Conservation (phyloP, 176 grass and related monocot species). For the Thinopyrum elongatum region DNA sequence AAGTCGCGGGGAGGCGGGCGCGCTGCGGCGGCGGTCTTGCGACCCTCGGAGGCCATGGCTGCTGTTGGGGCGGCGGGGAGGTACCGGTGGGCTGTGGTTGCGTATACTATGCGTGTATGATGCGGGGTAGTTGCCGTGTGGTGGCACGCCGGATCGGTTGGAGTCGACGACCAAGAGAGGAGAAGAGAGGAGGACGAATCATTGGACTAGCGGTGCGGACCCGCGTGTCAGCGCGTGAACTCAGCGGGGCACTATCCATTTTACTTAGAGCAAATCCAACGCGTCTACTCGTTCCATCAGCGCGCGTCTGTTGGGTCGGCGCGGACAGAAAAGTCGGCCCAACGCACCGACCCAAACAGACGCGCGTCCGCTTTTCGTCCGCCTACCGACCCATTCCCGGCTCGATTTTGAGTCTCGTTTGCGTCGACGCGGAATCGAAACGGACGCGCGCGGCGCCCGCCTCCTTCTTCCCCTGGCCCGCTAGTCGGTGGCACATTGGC, state of each 20-base stretch:
- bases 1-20: conserved; percentile 55
- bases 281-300: no score
- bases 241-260: neutral
- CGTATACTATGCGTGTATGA: neutral
- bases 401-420: no score
- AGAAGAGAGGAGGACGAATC: neutral
- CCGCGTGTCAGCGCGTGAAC: neutral
- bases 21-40: neutral
- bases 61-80: neutral
- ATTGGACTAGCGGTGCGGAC: neutral
- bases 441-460: no score
- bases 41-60: conserved; percentile 34
- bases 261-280: no score
- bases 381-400: no score
- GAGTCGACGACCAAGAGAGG: neutral
- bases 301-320: no score
- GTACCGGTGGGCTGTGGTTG: neutral
- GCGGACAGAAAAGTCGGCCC: no score
- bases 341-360: no score
- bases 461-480: no score
- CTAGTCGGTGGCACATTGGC: no score
- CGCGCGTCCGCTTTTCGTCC: no score
- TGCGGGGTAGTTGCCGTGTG: neutral
- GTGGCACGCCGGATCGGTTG: neutral
- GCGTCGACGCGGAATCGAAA: no score